phyloP scores from a whole-genome alignment of 2,329 filamentous ascomycete species.

The Diaporthe aspalathi region DNA sequence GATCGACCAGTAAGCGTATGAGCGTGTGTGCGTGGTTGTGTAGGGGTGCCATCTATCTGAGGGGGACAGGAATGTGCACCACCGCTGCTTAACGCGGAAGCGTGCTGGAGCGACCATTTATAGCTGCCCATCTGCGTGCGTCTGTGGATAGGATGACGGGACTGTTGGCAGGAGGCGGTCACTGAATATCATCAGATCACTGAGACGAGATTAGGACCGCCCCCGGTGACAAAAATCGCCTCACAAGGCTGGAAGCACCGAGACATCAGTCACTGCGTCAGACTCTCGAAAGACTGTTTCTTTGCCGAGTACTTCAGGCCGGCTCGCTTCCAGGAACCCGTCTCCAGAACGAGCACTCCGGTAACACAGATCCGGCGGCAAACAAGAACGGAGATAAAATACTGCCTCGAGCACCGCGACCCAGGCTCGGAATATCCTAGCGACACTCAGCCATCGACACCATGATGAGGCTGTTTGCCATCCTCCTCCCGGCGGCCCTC shows the following conservation, averaged over 20 bases:
- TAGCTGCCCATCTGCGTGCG: not conserved
- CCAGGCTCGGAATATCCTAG: not conserved
- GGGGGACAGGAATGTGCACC: not conserved
- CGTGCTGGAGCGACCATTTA: not conserved
- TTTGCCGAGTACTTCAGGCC: not conserved
- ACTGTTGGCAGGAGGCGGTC: not conserved
- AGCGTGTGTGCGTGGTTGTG: not conserved
- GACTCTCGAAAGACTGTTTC: not conserved
- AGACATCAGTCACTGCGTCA: not conserved
- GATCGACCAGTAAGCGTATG: not conserved
- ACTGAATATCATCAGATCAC: not conserved
- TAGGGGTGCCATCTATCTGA: slow-evolving; percentile 14
- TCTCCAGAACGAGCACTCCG: not conserved
- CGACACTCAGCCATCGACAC: not conserved
- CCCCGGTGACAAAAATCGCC: slow-evolving; percentile 3
- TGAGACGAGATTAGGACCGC: not conserved
- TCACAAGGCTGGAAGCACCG: slow-evolving; percentile 8
- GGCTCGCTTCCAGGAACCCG: not conserved
- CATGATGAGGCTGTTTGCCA: not conserved
- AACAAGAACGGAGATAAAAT: not conserved
- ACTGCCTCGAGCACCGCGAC: not conserved
- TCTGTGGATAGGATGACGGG: too few species aligned
- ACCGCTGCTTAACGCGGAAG: not conserved
- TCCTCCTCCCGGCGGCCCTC: not conserved
- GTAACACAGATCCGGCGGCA: not conserved